Conservation (phyloP, 1,284 basidiomycete species). For the Phellopilus nigrolimitatus region DNA sequence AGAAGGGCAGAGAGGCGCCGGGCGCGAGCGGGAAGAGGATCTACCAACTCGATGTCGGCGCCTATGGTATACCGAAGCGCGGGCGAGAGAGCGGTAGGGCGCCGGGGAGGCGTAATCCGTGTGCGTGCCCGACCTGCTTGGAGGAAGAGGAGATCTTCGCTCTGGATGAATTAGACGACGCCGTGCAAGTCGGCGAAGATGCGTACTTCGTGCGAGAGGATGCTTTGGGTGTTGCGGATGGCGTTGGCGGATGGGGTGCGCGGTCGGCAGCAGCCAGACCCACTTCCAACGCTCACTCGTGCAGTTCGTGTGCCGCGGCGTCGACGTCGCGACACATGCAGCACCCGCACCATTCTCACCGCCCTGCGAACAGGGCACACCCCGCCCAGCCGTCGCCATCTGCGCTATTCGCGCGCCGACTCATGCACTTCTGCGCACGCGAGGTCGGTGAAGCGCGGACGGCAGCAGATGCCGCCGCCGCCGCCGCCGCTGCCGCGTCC, state of each 20-base stretch:
- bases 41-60: slow-evolving; percentile 68
- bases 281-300: slow-evolving; percentile 2
- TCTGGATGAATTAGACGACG: slow-evolving; percentile 36
- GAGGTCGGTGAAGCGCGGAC: slow-evolving; percentile 34
- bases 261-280: slow-evolving; percentile 8
- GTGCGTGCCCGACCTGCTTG: slow-evolving; percentile 31
- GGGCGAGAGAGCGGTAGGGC: slow-evolving; percentile 18
- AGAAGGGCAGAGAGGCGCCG: background rate
- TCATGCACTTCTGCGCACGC: slow-evolving; percentile 81
- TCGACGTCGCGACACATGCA: slow-evolving; percentile 10
- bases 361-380: slow-evolving; percentile 14
- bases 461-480: too few relatives aligned
- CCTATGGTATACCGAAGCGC: slow-evolving; percentile 60
- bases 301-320: slow-evolving; percentile 13
- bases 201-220: slow-evolving; percentile 81
- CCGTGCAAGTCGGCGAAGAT: slow-evolving; percentile 81
- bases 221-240: slow-evolving; percentile 85
- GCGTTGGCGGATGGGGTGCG: slow-evolving; percentile 84
- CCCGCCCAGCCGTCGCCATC: slow-evolving; percentile 49
- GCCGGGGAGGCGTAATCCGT: slow-evolving; percentile 26
- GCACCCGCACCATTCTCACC: slow-evolving; percentile 9
- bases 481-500: too few relatives aligned
- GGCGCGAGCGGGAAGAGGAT: background rate
- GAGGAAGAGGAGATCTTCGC: slow-evolving; percentile 25
- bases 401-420: slow-evolving; percentile 76